Percentiles rank a stretch among this genome's conserved stretches.
phyloP scores from a whole-genome alignment of 2,329 filamentous ascomycete species.

The Aureobasidium sp. region DNA sequence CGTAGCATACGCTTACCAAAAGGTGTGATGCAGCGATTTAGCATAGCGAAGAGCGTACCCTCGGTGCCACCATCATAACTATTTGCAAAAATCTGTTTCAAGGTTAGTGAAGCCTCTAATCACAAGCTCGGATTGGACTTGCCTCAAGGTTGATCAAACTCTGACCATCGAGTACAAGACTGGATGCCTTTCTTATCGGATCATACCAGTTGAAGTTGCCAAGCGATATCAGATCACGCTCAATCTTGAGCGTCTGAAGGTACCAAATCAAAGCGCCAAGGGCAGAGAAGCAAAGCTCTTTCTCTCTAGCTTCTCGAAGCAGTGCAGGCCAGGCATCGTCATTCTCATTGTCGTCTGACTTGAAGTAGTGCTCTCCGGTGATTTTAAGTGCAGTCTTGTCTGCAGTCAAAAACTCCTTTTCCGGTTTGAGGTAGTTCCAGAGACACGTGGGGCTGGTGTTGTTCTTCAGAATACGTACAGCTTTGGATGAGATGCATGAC shows the following conservation, averaged over 20 bases:
- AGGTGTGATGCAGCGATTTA: constrained; percentile 91
- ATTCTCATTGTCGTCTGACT: constrained; percentile 47
- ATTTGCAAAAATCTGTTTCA: constrained; percentile 67
- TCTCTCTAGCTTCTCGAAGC: constrained; percentile 64
- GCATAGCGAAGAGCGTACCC: constrained; percentile 80
- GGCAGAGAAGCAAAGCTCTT: constrained; percentile 81
- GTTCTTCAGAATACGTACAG: constrained; percentile 88
- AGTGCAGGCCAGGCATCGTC: constrained; percentile 69
- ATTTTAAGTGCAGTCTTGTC: constrained; percentile 77
- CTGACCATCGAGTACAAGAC: constrained; percentile 86
- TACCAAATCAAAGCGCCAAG: constrained; percentile 87
- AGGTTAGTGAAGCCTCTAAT: neutral
- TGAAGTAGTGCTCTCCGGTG: constrained; percentile 71
- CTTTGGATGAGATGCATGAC: constrained; percentile 76
- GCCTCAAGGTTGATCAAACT: constrained; percentile 91
- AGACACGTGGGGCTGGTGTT: constrained; percentile 88
- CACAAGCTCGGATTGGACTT: neutral
- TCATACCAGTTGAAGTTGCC: constrained; percentile 88
- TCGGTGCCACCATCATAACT: constrained; percentile 77
- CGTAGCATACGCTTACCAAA: constrained; percentile 95
- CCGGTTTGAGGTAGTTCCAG: constrained; percentile 87
- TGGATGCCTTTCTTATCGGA: constrained; percentile 84
- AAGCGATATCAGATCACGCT: constrained; percentile 77
- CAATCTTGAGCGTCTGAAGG: constrained; percentile 74
- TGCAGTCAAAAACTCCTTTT: constrained; percentile 83